Base-by-base conservation (phyloP, 352 stramenopile species). In the Pythium guiyangense region DNA sequence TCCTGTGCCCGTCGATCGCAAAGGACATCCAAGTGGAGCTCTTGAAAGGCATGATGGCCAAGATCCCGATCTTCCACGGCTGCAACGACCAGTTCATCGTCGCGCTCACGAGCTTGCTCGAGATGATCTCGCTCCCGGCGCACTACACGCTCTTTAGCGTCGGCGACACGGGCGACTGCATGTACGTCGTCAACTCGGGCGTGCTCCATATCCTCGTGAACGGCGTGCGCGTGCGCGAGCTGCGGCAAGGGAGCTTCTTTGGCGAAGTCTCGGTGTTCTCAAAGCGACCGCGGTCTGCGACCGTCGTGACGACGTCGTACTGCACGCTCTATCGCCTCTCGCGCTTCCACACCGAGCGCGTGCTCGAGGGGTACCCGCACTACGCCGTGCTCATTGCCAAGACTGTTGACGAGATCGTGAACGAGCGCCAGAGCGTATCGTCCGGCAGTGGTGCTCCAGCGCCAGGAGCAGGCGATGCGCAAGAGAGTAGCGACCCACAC, bases 11-110 rank as follows among this genome's bases (percentile, higher is more conserved):
- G 5, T 92, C 82, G 0, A 88, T 92, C 48, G 72, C 71, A 0
- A 86, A 87, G 49, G 82, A 92, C 34, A 79, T 92, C 29, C 80
- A 90, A 54, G 79, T 90, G 22, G 73, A 84, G 49, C 52, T 92
- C 17, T 56, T 90, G 26, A 79, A 80, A 40, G 66, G 69, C 20
- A 88, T 73, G 47, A 75, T 92, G 4, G 70, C 61, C 0, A 66
- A 69, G 1, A 86, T 90, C 45, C 73, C 77, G 25, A 63, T 92
- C 42, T 90, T 92, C 45, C 69, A 74, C 14, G 70, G 73, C 1
- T 92, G 82, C 55, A 84, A 63, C 43, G 61, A 67, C 10, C 71
- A 73, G 29, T 92, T 92, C 46, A 80, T 87, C 34, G 67, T 79
- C 11, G 81, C 79, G 1, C 54, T 92, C 10, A 89, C 81, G 4